Evolutionary conservation across 2,329 filamentous ascomycete genomes (phyloP), one percentile per base, ranked within the genome.

Genomic region (Penicillium sp.): DNA sequence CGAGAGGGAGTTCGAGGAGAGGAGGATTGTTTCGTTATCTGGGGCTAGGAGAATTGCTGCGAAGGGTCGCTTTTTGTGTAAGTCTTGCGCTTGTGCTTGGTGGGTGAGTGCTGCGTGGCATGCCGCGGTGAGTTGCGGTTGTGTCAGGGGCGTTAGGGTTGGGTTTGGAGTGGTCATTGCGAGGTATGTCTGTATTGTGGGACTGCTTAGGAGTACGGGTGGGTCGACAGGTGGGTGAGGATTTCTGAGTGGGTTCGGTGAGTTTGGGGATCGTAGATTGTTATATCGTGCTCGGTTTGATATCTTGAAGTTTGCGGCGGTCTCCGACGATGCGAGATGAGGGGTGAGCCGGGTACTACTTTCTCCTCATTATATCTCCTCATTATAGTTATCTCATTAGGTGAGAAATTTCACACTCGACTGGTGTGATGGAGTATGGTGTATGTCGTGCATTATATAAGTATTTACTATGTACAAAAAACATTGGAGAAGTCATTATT

Each of bases 1-100:
- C 38, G 79, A 79, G 31, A 82, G 72, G 24, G 78, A 80, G 62
- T 78, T 77, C 58, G 81, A 81, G 32, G 73, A 74, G 48, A 81
- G 70, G 2, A 82, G 68, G 20, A 80, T 69, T 0, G 78, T 80
- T 60, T 73, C 69, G 60, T 82, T 80, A 68, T 82, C 78, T 0
- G 81, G 79, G 0, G 69, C 79, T 1, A 82, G 63, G 11, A 83
- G 72, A 31, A 78, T 72, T 1, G 77, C 79, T 9, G 75, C 77
- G 61, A 82, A 82, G 4, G 80, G 80, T 6, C 79, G 71, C 66
- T 81, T 82, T 49, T 70, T 70, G 60, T 80, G 76, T 16, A 63
- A 20, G 6, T 71, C 71, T 10, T 77, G 73, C 3, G 75, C 79
- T 4, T 74, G 69, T 5, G 67, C 68, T 68, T 82, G 80, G 20